Evolutionary conservation across 2,329 filamentous ascomycete species (phyloP), one percentile per base, ranked within the genome.

Genomic region (Chrysoporthe austroafricana): DNA sequence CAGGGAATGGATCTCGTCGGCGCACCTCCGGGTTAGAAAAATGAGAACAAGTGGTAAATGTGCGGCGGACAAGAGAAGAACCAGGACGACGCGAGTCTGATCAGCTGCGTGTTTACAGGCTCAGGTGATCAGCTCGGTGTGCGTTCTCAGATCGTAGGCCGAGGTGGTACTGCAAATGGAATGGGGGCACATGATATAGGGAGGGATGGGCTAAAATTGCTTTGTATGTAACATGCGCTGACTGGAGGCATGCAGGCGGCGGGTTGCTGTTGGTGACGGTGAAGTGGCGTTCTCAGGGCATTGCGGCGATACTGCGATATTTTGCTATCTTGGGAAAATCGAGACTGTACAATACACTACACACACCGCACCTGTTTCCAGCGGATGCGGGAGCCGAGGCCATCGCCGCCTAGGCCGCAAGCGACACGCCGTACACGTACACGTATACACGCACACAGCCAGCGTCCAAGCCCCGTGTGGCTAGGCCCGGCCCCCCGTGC

Each of bases 271-370:
- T 46, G 9, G 32, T 64, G 56, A 42, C 52, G 58, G 63, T 44
- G 62, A 59, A 56, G 62, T 44, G 66, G 66, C 66, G 66, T 68
- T 68, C 50, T 62, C 62, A 18, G 46, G 58, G 66, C 63, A 66
- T 57, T 42, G 58, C 50, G 48, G 50, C 50, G 48, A 48, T 42
- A 44, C 46, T 52, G 62, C 64, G 48, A 62, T 43, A 43, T 66
- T 43, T 46, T 46, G 39, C 54, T 48, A 32, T 61, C 26, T 54
- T 54, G 52, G 8, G 57, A 48, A 48, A 56, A 43, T 43, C 48
- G 64, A 66, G 58, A 66, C 62, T 62, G 64, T 66, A 66, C 48
- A 52, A 54, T 63, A 66, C 39, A n/a, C 13, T 32, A 26, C 2
- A 32, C n/a, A 52, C 3, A 21, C 4, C 21, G 26, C 26, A 21